Evolutionary conservation across 257 asterid genomes (phyloP).

Genomic region (Petrea volubilis): DNA sequence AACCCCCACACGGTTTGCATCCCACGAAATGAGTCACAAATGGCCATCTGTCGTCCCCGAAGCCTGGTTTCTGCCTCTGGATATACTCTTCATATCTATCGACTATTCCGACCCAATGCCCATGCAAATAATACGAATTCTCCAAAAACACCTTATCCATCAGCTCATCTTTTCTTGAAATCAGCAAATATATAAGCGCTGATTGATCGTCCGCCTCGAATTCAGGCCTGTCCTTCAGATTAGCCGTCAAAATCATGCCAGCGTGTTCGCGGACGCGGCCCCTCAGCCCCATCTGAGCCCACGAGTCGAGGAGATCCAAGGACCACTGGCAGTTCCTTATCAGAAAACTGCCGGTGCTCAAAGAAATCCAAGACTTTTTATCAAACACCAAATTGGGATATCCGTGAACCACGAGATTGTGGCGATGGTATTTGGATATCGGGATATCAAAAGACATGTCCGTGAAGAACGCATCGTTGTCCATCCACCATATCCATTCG

Average conservation of each 20-base stretch:
- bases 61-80: constrained; percentile 26
- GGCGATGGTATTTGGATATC: constrained; percentile 17
- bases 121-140: constrained; percentile 50
- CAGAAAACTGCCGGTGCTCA: constrained; percentile 46
- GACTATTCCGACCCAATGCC: constrained; percentile 47
- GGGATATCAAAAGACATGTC: constrained; percentile 49
- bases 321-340: constrained; percentile 58
- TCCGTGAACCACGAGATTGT: constrained; percentile 43
- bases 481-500: constrained; percentile 64
- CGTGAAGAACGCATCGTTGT: constrained; percentile 52
- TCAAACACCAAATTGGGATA: constrained; percentile 32
- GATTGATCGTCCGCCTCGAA: constrained; percentile 52
- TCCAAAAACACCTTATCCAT: constrained; percentile 48
- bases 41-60: constrained; percentile 61
- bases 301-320: constrained; percentile 45
- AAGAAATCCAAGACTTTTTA: constrained; percentile 46
- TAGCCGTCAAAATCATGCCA: constrained; percentile 36
- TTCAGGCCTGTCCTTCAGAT: constrained; percentile 49
- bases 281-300: constrained; percentile 60
- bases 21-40: constrained; percentile 59
- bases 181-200: constrained; percentile 45
- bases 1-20: constrained; percentile 47
- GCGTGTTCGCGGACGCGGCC: constrained; percentile 39
- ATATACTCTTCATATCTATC: constrained; percentile 44
- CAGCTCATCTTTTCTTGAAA: constrained; percentile 38